Base-by-base conservation (phyloP, 2,329 filamentous ascomycete genomes). In the Venturia effusa region DNA sequence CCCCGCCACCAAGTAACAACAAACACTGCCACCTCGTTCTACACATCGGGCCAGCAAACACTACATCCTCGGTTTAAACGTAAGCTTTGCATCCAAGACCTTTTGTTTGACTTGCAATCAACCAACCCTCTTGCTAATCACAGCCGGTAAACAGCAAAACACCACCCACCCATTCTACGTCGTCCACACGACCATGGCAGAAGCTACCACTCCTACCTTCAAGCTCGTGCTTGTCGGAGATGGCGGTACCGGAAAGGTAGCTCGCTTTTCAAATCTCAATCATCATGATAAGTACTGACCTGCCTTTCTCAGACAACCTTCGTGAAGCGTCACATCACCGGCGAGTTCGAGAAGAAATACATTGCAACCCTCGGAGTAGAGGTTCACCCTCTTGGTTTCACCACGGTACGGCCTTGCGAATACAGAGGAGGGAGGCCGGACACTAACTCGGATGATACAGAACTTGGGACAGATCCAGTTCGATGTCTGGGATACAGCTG, bases 261-360 rank as follows among this genome's bases (percentile, higher is more conserved):
- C 19, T 6, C 11, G 17, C 40, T 11, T n/a, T 19, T 48, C 40
- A 51, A 24, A 19, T 30, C 62, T 63, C 64, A 54, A 48, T n/a
- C n/a, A 3, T 60, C 7, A 55, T 55, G 63, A 34, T 45, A 40
- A 40, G 40, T 54, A 65, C 65, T 64, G 41, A 64, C 62, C 17
- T n/a, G 30, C 51, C 48, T 6, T 32, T 27, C 55, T 61, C 76
- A 99, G 94, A 99, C 94, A 78, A 99, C 94, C 77, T 99, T 99
- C 81, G 94, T 99, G 85, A 99, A 99, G 89, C 94, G 94, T 77
- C 94, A 99, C 83, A 86, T 97, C 87, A 99, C 94, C 76, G 94
- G 94, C 79, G 94, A 99, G 80, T 99, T 99, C 78, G 94, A 99
- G 84, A 99, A 99, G 89, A 99, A 97, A 84, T 99, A 99, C 83